phyloP scores from a whole-genome alignment of 2,329 filamentous ascomycete genomes.

The Sarocladiaceae sp. region DNA sequence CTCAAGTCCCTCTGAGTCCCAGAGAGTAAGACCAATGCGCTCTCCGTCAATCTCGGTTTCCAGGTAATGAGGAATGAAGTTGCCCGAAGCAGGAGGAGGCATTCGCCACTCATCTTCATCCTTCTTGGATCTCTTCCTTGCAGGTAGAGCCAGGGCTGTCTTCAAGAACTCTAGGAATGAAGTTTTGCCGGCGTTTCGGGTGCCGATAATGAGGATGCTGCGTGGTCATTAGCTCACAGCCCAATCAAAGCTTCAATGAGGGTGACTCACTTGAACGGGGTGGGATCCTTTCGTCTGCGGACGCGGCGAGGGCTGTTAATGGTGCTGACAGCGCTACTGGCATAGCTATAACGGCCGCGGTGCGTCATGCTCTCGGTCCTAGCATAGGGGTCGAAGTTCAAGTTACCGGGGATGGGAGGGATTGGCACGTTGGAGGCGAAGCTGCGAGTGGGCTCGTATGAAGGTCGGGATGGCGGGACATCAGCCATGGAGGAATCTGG shows the following conservation, averaged over 20 bases:
- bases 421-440: slow-evolving; percentile 38
- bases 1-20: slow-evolving; percentile 94
- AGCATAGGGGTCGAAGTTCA: slow-evolving; percentile 69
- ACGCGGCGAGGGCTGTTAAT: slow-evolving; percentile 90
- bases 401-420: slow-evolving; percentile 55
- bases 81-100: slow-evolving; percentile 50
- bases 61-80: slow-evolving; percentile 81
- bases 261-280: slow-evolving; percentile 86
- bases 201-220: slow-evolving; percentile 86
- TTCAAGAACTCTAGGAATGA: slow-evolving; percentile 96
- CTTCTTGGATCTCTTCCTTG: slow-evolving; percentile 62
- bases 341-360: slow-evolving; percentile 92
- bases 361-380: slow-evolving; percentile 93
- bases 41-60: slow-evolving; percentile 94
- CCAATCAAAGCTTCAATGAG: neutral
- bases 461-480: slow-evolving; percentile 29
- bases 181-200: slow-evolving; percentile 84
- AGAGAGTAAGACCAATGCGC: slow-evolving; percentile 84
- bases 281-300: slow-evolving; percentile 91
- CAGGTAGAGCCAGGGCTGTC: slow-evolving; percentile 74
- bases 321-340: slow-evolving; percentile 82
- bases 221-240: slow-evolving; percentile 12
- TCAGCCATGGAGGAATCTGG: slow-evolving; percentile 46
- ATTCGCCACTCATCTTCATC: slow-evolving; percentile 54
- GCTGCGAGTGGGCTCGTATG: slow-evolving; percentile 44